Percentiles rank a stretch among this genome's conserved stretches.
phyloP scores from a whole-genome alignment of 306 rosid genomes.

The Mucuna pruriens region DNA sequence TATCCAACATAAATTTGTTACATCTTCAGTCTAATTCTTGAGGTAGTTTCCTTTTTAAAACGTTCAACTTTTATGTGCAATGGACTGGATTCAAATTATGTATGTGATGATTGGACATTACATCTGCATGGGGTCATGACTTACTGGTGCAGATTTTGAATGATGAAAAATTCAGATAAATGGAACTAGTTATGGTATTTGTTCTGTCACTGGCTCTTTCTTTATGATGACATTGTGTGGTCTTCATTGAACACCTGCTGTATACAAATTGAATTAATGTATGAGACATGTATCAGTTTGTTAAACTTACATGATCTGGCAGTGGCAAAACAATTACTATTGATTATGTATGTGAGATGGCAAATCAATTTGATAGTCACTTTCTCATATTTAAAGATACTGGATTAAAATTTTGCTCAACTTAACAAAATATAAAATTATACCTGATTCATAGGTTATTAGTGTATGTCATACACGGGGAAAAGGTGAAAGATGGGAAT shows the following conservation, averaged over 20 bases:
- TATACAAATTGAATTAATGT: neutral
- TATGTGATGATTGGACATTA: neutral
- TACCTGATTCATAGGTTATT: neutral
- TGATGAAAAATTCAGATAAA: conserved; percentile 25
- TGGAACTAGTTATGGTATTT: neutral
- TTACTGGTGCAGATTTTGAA: neutral
- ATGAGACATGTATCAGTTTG: neutral
- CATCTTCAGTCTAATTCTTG: neutral
- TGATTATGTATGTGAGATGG: neutral
- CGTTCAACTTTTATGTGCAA: neutral
- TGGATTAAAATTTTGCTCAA: neutral
- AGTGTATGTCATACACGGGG: neutral
- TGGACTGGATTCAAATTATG: neutral
- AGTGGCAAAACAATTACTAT: neutral
- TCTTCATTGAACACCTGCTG: conserved; percentile 1
- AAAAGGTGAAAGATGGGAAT: conserved; percentile 17
- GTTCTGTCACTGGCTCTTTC: neutral
- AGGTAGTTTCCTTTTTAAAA: neutral
- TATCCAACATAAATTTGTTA: neutral
- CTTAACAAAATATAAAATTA: neutral
- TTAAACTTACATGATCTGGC: neutral
- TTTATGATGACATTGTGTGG: neutral
- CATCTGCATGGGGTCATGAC: neutral
- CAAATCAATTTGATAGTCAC: neutral
- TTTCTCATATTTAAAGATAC: neutral